These are phyloP conservation scores for Urostyla sp. DNA, from an alignment of 73 alveolate species.

Conservation along the genomic window DNA sequence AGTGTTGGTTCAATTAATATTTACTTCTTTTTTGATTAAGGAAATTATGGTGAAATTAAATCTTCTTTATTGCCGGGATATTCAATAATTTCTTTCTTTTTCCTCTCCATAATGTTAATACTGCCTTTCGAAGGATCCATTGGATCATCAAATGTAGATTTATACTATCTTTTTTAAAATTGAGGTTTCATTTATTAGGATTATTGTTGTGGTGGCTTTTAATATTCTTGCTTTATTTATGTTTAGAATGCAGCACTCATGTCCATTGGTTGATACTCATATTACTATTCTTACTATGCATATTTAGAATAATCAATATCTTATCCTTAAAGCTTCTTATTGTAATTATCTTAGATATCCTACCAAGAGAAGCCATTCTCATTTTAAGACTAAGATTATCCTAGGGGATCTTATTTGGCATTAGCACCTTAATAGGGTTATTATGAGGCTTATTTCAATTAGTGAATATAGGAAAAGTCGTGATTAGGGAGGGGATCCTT, in stretches of 20 bases:
- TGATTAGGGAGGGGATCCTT: slow-evolving; percentile 45
- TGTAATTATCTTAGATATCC: slow-evolving; percentile 16
- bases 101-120: neutral
- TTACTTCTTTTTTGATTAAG: neutral
- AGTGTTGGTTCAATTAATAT: slow-evolving; percentile 40
- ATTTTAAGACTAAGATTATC: neutral
- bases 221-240: neutral
- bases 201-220: neutral
- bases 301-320: neutral
- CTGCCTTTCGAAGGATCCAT: slow-evolving; percentile 50
- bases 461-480: slow-evolving; percentile 13
- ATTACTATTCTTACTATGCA: neutral
- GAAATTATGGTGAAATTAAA: neutral
- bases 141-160: slow-evolving; percentile 39
- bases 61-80: neutral
- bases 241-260: no score
- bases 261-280: no score
- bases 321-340: slow-evolving; percentile 4
- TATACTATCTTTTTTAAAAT: neutral
- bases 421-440: neutral
- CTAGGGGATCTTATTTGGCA: neutral
- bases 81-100: slow-evolving; percentile 9
- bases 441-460: neutral
- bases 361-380: slow-evolving; percentile 22
- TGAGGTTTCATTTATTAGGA: slow-evolving; percentile 29